Evolutionary conservation across 2,329 filamentous ascomycete genomes (phyloP).

Genomic region (Calonectria naviculata): DNA sequence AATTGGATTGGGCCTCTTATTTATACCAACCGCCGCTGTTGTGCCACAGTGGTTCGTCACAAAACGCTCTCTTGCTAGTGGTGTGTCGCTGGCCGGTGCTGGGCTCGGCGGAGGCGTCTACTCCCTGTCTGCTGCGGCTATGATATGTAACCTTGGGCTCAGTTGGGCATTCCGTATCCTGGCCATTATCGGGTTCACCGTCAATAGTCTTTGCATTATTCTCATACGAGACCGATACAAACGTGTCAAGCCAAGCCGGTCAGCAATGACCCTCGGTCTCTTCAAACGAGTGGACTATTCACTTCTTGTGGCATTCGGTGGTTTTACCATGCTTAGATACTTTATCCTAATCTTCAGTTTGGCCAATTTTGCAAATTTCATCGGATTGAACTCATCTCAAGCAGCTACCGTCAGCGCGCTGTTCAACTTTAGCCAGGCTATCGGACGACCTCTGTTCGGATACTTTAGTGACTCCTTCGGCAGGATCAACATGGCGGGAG

Average conservation of each 20-base stretch:
- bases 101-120: slow-evolving; percentile 80
- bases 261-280: slow-evolving; percentile 72
- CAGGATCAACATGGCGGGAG: slow-evolving; percentile 76
- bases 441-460: slow-evolving; percentile 79
- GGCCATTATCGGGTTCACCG: slow-evolving; percentile 70
- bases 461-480: slow-evolving; percentile 78
- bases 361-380: slow-evolving; percentile 76
- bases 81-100: slow-evolving; percentile 74
- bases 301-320: slow-evolving; percentile 74
- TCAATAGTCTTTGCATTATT: slow-evolving; percentile 72
- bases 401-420: slow-evolving; percentile 79
- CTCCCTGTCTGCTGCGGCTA: slow-evolving; percentile 73
- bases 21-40: slow-evolving; percentile 75
- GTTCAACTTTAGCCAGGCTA: slow-evolving; percentile 73
- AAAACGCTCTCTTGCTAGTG: slow-evolving; percentile 75
- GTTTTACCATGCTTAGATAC: slow-evolving; percentile 79
- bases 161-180: slow-evolving; percentile 75
- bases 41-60: slow-evolving; percentile 81
- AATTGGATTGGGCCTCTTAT: slow-evolving; percentile 80
- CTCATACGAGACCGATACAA: slow-evolving; percentile 79
- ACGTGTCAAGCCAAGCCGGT: slow-evolving; percentile 72
- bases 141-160: slow-evolving; percentile 73
- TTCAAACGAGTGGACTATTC: slow-evolving; percentile 72
- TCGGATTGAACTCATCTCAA: slow-evolving; percentile 75
- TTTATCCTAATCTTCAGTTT: slow-evolving; percentile 80